Conservation (phyloP, 805 yeast genomes). For the Saccharomycopsis sp. region DNA sequence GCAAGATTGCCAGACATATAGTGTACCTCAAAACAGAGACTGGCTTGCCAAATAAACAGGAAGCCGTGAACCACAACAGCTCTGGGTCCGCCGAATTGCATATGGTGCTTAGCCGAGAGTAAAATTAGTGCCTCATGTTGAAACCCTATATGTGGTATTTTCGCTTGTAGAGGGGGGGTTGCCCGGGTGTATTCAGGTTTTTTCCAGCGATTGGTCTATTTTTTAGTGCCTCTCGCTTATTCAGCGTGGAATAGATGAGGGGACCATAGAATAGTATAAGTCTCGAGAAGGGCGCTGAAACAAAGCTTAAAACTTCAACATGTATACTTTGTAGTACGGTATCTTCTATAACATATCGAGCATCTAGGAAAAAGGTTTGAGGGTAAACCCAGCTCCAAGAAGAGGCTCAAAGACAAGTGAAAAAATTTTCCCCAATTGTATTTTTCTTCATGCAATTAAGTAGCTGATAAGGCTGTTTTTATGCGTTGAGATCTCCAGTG, state of each 20-base stretch:
- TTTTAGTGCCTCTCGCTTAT: not conserved
- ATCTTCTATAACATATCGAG: not conserved
- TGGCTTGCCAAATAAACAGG: too few species aligned
- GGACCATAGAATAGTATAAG: not conserved
- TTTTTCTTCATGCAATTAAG: too few species aligned
- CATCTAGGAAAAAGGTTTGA: not conserved
- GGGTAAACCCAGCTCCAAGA: not conserved
- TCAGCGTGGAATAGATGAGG: not conserved
- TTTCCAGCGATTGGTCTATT: too few species aligned
- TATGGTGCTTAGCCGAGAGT: not conserved
- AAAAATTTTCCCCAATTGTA: not conserved
- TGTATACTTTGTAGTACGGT: not conserved
- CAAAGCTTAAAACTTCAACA: not conserved
- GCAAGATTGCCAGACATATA: not conserved
- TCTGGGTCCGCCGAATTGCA: not conserved
- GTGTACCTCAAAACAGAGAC: not conserved
- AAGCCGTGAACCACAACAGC: not conserved
- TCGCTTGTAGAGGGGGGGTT: not conserved
- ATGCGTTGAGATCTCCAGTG: too few species aligned
- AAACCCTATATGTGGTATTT: not conserved
- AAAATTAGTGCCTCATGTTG: not conserved
- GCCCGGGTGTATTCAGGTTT: not conserved
- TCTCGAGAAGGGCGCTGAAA: not conserved
- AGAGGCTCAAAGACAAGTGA: not conserved
- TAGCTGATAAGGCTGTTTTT: not conserved